A percentile compares a stretch with the other conserved stretches of the same genome.
Evolutionary conservation across 2,329 filamentous ascomycete genomes (phyloP).

Genomic region (Diaporthe citri): DNA sequence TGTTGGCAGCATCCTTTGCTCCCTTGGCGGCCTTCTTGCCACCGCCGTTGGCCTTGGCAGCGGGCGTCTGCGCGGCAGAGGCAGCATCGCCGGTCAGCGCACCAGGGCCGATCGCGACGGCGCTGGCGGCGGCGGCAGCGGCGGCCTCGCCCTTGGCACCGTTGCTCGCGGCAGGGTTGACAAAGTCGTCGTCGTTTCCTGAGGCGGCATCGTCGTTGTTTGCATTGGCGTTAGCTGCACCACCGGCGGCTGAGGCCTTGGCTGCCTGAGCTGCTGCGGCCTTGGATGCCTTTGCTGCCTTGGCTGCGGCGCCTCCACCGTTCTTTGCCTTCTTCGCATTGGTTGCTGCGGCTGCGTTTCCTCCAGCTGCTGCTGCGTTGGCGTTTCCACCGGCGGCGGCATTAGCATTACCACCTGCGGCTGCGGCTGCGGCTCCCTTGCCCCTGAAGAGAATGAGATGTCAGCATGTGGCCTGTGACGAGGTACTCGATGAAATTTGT

Average conservation of each 20-base stretch:
- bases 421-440: neutral
- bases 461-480: neutral
- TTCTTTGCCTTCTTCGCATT: slow-evolving; percentile 11
- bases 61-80: slow-evolving; percentile 47
- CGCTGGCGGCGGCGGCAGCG: slow-evolving; percentile 40
- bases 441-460: neutral
- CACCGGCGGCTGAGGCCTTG: slow-evolving; percentile 33
- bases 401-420: neutral
- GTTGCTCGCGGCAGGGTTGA: slow-evolving; percentile 36
- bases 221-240: too few species aligned
- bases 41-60: slow-evolving; percentile 28
- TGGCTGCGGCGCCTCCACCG: neutral
- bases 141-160: slow-evolving; percentile 28
- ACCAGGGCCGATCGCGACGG: slow-evolving; percentile 45
- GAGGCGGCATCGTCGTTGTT: slow-evolving; percentile 61
- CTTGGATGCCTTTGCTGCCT: slow-evolving; percentile 5
- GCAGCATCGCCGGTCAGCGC: slow-evolving; percentile 44
- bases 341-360: slow-evolving; percentile 43
- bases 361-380: slow-evolving; percentile 49
- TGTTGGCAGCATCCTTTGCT: neutral
- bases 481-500: neutral
- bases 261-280: slow-evolving; percentile 21
- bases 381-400: slow-evolving; percentile 33
- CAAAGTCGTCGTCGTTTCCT: slow-evolving; percentile 49
- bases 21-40: neutral